Evolutionary conservation across 164 flowering plant species (phyloP), one percentile per base, ranked within the genome.

Genomic region (Vitis cinerea): DNA sequence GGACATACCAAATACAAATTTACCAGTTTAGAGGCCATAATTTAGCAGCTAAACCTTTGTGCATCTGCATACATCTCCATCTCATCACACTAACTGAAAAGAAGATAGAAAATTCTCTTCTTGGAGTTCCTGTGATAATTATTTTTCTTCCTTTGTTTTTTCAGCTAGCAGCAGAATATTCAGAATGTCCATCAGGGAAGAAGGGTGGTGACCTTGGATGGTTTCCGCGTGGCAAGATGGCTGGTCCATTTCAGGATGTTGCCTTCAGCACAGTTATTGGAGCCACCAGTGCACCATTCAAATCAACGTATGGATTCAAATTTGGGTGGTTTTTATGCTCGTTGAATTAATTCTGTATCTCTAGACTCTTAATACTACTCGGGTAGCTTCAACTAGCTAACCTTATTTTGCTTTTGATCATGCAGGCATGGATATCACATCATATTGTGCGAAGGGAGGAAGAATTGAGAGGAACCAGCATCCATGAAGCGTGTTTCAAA

Each of bases 211-310:
- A 95, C 74, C 89, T 95, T 47, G 98, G 99, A 77, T 95, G 99
- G 99, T 95, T 95, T 65, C 98, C 99, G 27, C 87, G 98, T 12
- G 99, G 99, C 31, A 95, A 95, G 82, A 95, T 95, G 99, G 99
- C 99, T 6, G 99, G 99, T 4, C 99, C 99, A 16, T 95, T 95
- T 79, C 99, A 95, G 79, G 99, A 95, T 14, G 99, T 95, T 77
- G 97, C 99, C 44, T 95, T 95, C 78, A 84, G 63, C 80, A 93
- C 99, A 2, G 83, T 77, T 16, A 78, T 95, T 79, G 98, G 98
- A 73, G 94, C 80, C 64, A 93, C 99, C 15, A 95, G 97, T 77
- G 91, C 98, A 73, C 97, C 99, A 16, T 95, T 95, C 77, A 95
- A 95, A 73, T 95, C 98, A 50, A 95, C 99, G 99, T 93, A 81